Conservation (phyloP, 352 stramenopile species). For the Pythium coloratum region DNA sequence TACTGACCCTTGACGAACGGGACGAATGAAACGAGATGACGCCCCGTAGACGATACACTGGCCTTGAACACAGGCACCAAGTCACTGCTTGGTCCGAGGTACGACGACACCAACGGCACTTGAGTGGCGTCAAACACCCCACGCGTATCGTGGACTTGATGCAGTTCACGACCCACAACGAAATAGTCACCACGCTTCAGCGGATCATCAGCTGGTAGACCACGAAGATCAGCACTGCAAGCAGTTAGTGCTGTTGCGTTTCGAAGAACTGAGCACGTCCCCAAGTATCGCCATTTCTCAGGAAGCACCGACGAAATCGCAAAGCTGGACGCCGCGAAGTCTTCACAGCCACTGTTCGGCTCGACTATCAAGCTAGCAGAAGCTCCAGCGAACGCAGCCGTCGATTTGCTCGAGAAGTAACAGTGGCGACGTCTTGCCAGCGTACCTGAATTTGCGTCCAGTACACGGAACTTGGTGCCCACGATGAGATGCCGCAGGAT, state of each 20-base stretch:
- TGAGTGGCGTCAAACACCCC: slow-evolving; percentile 53
- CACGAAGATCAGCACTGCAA: slow-evolving; percentile 48
- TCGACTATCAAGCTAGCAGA: slow-evolving; percentile 46
- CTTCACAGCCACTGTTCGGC: slow-evolving; percentile 51
- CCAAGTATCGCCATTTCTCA: slow-evolving; percentile 65
- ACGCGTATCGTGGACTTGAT: slow-evolving; percentile 57
- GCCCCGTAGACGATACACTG: slow-evolving; percentile 56
- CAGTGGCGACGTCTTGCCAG: slow-evolving; percentile 56
- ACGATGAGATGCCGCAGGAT: slow-evolving; percentile 53
- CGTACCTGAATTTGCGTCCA: slow-evolving; percentile 60
- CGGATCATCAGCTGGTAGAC: slow-evolving; percentile 33
- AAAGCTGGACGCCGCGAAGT: slow-evolving; percentile 42
- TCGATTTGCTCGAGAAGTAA: slow-evolving; percentile 64
- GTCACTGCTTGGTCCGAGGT: slow-evolving; percentile 55
- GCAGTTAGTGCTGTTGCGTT: slow-evolving; percentile 31
- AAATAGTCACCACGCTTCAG: slow-evolving; percentile 80
- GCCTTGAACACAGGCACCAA: slow-evolving; percentile 71
- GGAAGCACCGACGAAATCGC: slow-evolving; percentile 60
- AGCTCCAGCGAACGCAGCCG: slow-evolving; percentile 31
- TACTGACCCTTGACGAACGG: slow-evolving; percentile 91
- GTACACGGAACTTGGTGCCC: slow-evolving; percentile 61
- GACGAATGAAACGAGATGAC: slow-evolving; percentile 85
- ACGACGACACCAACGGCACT: slow-evolving; percentile 71
- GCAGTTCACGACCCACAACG: slow-evolving; percentile 71
- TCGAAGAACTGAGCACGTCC: slow-evolving; percentile 50